phyloP scores from a whole-genome alignment of 352 stramenopile species.

The Plasmopara muralis region DNA sequence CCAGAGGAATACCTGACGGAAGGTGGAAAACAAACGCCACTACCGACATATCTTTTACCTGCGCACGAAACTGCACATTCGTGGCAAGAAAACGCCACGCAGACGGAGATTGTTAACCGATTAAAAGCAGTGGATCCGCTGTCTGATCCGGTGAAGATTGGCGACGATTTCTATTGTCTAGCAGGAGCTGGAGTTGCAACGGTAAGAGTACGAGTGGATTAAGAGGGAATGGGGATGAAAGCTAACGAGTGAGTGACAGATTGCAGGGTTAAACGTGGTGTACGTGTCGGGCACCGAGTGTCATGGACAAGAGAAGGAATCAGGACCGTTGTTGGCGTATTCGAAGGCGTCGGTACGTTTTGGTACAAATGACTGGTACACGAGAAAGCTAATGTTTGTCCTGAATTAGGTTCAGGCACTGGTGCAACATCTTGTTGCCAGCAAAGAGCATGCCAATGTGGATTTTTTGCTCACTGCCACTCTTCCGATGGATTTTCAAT shows the following conservation, averaged over 20 bases:
- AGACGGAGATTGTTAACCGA: constrained; percentile 36
- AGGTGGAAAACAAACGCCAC: constrained; percentile 29
- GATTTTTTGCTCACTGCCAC: constrained; percentile 66
- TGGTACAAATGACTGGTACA: not conserved
- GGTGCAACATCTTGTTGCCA: constrained; percentile 18
- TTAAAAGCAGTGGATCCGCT: constrained; percentile 17
- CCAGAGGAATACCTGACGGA: constrained; percentile 35
- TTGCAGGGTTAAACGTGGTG: constrained; percentile 39
- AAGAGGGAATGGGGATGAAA: not conserved
- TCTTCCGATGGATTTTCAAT: constrained; percentile 42
- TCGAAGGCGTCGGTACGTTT: constrained; percentile 24
- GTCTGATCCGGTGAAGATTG: constrained; percentile 29
- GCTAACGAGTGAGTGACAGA: constrained; percentile 14
- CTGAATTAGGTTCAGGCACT: constrained; percentile 10
- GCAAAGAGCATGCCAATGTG: constrained; percentile 24
- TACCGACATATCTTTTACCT: constrained; percentile 59
- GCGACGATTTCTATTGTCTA: constrained; percentile 48
- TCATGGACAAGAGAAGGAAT: constrained; percentile 20
- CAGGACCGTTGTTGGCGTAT: constrained; percentile 25
- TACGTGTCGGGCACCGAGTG: constrained; percentile 29
- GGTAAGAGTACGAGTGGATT: constrained; percentile 14
- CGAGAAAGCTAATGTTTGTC: not conserved
- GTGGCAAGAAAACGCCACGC: constrained; percentile 23
- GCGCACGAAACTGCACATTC: constrained; percentile 23
- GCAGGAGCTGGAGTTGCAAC: constrained; percentile 33